Percentiles rank a stretch among this genome's conserved stretches.
phyloP scores from a whole-genome alignment of 148 eudicot species.

The Amaranthus palmeri region DNA sequence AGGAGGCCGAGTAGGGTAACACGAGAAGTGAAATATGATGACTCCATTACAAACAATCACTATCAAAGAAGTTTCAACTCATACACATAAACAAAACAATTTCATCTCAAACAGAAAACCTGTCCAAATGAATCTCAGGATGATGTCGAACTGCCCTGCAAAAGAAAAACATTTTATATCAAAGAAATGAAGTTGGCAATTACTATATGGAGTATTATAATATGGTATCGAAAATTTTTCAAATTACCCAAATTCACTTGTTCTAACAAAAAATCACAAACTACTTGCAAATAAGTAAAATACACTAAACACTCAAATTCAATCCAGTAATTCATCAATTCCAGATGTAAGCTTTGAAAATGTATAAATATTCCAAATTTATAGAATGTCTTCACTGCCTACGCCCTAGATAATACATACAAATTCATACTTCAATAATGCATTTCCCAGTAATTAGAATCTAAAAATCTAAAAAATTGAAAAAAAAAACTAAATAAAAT shows the following conservation, averaged over 20 bases:
- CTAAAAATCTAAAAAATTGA: too few species aligned
- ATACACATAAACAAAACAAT: not conserved
- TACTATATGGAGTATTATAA: too few species aligned
- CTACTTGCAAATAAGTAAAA: too few species aligned
- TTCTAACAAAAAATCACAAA: too few species aligned
- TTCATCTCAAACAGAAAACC: not conserved
- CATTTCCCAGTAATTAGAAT: too few species aligned
- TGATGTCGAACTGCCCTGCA: not conserved
- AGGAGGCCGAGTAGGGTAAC: conserved; percentile 67
- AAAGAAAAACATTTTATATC: not conserved
- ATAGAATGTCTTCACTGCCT: too few species aligned
- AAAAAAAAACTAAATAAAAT: not conserved
- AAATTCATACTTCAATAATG: too few species aligned
- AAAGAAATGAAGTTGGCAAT: not conserved
- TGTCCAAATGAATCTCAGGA: not conserved
- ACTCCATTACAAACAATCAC: conserved; percentile 2
- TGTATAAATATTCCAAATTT: not conserved
- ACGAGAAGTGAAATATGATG: conserved; percentile 42
- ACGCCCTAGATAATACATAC: too few species aligned
- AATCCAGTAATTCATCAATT: too few species aligned
- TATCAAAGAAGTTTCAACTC: not conserved
- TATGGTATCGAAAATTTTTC: too few species aligned
- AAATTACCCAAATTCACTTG: too few species aligned
- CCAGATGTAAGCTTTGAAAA: not conserved
- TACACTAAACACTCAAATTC: too few species aligned